Evolutionary conservation across 1,284 basidiomycete genomes (phyloP), one percentile per base, ranked within the genome.

Genomic region (Boletellus deceptivus): DNA sequence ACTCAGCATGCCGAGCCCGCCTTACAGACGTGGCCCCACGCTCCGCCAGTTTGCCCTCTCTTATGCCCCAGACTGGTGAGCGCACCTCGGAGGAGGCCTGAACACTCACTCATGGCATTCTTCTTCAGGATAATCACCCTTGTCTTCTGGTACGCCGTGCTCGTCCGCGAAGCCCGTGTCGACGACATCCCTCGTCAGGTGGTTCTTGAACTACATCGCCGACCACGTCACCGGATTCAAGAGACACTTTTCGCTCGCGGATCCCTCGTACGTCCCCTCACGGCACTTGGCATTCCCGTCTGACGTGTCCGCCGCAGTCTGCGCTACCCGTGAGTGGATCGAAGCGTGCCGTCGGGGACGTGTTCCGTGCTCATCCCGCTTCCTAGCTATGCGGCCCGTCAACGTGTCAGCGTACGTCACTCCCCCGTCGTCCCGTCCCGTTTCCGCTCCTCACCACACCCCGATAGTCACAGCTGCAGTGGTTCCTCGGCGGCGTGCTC

Each of bases 191-290:
- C n/a, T 39, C 20, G 4, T 1, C 49, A 67, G 66, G 63, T 70
- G 68, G 16, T 62, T 75, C 16, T 74, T 82, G 49, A 73, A 73
- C 49, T 69, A 76, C 1, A 62, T 87, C 22, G 72, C 80, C 52
- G 75, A 81, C 54, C 68, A 75, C 7, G 71, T 81, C 2, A 61
- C 74, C 13, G 89, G 87, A 1, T 89, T 83, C 70, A 82, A 84
- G 60, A 71, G 89, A 38, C 78, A 86, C 38, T 89, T 89, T 66
- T 84, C 82, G 1, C 70, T 89, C 14, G 69, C 71, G 16, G 86
- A 89, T 59, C 75, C 75, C 5, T 80, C 82, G 63, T 81, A 52
- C 53, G 77, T 65, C 34, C 24, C 40, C 17, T 27, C 31, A 3
- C 10, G 17, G 9, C 17, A 2, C 18, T 41, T 11, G 2, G 10